phyloP scores from a whole-genome alignment of 345 rosid genomes.

The Durio zibethinus region DNA sequence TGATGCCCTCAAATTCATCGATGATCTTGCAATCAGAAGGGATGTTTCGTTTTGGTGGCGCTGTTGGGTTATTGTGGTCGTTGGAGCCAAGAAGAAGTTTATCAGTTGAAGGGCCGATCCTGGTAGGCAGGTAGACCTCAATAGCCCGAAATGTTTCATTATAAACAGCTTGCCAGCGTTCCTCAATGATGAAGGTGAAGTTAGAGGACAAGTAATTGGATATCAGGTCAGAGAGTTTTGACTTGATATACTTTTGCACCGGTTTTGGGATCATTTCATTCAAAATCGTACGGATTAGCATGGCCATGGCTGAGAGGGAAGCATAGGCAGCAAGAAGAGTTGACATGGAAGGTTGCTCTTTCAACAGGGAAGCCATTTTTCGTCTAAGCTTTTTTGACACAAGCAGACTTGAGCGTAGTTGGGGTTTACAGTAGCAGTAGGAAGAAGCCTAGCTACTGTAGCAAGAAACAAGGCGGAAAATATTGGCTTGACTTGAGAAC shows the following conservation, averaged over 20 bases:
- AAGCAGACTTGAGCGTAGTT: too few relatives aligned
- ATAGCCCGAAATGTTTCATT: slow-evolving; percentile 29
- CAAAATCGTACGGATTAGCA: slow-evolving; percentile 31
- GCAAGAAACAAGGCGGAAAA: not conserved
- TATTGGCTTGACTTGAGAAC: not conserved
- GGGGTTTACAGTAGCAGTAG: not conserved
- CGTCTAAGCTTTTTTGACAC: too few relatives aligned
- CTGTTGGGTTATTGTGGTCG: slow-evolving; percentile 25
- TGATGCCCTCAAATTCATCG: slow-evolving; percentile 24
- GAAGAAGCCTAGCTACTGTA: not conserved
- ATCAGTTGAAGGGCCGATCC: slow-evolving; percentile 14
- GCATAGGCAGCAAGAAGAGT: slow-evolving; percentile 33
- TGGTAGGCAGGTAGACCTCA: slow-evolving; percentile 32
- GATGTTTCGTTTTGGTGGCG: slow-evolving; percentile 25
- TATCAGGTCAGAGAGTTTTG: not conserved
- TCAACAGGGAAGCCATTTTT: slow-evolving; percentile 24
- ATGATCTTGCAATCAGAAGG: slow-evolving; percentile 16
- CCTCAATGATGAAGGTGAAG: slow-evolving; percentile 34
- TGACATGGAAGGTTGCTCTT: slow-evolving; percentile 26
- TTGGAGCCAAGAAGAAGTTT: slow-evolving; percentile 27
- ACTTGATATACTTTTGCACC: slow-evolving; percentile 10
- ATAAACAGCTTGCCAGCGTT: slow-evolving; percentile 34
- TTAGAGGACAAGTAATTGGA: slow-evolving; percentile 19
- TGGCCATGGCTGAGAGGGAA: slow-evolving; percentile 26
- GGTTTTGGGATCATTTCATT: slow-evolving; percentile 32